These are phyloP conservation scores for Saccharomycopsis hybrid DNA, from an alignment of 1,139 yeast species.

Conservation along the genomic window DNA sequence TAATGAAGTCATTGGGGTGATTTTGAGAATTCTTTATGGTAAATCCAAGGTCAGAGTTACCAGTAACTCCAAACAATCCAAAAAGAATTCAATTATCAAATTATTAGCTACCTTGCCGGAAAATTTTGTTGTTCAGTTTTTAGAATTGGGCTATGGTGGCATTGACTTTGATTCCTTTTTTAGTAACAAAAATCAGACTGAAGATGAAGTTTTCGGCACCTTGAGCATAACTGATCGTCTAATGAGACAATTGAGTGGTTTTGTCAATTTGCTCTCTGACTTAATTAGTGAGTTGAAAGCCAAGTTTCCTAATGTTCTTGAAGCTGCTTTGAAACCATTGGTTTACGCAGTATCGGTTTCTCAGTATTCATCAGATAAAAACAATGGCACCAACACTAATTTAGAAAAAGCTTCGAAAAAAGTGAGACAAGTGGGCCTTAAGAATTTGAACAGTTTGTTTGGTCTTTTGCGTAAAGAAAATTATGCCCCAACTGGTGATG, in stretches of 20 bases:
- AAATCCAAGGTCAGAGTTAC: conserved; percentile 57
- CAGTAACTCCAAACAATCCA: conserved; percentile 65
- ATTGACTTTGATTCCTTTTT: conserved; percentile 32
- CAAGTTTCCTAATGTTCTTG: conserved; percentile 44
- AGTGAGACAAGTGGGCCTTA: conserved; percentile 52
- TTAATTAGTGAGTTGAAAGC: conserved; percentile 59
- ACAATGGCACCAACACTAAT: conserved; percentile 26
- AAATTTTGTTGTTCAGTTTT: conserved; percentile 49
- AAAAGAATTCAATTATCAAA: conserved; percentile 71
- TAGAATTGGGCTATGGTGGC: conserved; percentile 55
- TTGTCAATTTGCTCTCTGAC: conserved; percentile 60
- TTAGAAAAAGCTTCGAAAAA: conserved; percentile 31
- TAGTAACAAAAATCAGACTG: not conserved
- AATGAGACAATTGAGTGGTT: conserved; percentile 62
- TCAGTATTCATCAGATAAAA: conserved; percentile 39
- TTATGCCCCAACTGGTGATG: not conserved
- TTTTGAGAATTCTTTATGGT: conserved; percentile 79
- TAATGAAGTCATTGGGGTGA: conserved; percentile 56
- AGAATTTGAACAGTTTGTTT: conserved; percentile 47
- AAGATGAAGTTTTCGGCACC: not conserved
- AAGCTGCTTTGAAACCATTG: conserved; percentile 52
- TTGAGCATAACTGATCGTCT: conserved; percentile 26
- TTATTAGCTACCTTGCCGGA: conserved; percentile 59
- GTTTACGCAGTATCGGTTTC: conserved; percentile 52
- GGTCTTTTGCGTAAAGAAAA: conserved; percentile 23